Percentiles rank a stretch among this genome's conserved stretches.
These are phyloP conservation scores for Neurospora sublineolata DNA, from an alignment of 495 filamentous ascomycete genomes.

Conservation along the genomic window DNA sequence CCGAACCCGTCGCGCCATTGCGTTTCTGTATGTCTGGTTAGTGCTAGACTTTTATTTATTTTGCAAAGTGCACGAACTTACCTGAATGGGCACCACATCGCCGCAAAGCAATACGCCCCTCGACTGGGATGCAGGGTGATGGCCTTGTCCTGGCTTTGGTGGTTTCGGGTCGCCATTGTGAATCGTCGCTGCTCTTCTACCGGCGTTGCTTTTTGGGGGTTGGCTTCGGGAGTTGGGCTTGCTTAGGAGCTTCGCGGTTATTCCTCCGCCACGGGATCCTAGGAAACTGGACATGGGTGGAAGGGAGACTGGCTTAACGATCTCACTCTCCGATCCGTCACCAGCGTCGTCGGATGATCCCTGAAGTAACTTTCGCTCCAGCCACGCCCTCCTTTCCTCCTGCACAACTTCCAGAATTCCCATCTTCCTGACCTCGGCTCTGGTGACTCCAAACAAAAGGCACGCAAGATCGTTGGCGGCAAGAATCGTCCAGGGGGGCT, in stretches of 20 bases:
- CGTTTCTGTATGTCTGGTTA: slow-evolving; percentile 53
- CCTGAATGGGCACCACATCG: slow-evolving; percentile 81
- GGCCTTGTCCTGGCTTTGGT: slow-evolving; percentile 36
- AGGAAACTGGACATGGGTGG: slow-evolving; percentile 40
- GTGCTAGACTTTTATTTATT: background rate
- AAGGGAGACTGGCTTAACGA: slow-evolving; percentile 29
- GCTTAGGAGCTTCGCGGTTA: slow-evolving; percentile 76
- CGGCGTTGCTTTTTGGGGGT: slow-evolving; percentile 24
- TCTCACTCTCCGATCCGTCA: slow-evolving; percentile 32
- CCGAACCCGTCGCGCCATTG: slow-evolving; percentile 80
- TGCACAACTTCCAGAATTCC: slow-evolving; percentile 91
- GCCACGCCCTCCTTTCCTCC: slow-evolving; percentile 75
- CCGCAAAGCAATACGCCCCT: slow-evolving; percentile 89
- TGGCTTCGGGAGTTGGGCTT: slow-evolving; percentile 68
- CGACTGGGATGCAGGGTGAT: slow-evolving; percentile 60
- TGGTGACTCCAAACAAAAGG: slow-evolving; percentile 88
- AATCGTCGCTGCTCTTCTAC: slow-evolving; percentile 56
- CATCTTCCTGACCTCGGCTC: slow-evolving; percentile 84
- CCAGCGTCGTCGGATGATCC: slow-evolving; percentile 31
- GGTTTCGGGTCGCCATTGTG: slow-evolving; percentile 61
- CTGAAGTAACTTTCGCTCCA: slow-evolving; percentile 71
- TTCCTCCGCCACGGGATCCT: slow-evolving; percentile 55
- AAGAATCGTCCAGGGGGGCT: slow-evolving; percentile 86
- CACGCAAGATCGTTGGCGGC: slow-evolving; percentile 97
- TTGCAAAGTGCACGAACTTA: background rate